Evolutionary conservation across 1,284 basidiomycete species (phyloP).

Genomic region (Ustilago hordei): DNA sequence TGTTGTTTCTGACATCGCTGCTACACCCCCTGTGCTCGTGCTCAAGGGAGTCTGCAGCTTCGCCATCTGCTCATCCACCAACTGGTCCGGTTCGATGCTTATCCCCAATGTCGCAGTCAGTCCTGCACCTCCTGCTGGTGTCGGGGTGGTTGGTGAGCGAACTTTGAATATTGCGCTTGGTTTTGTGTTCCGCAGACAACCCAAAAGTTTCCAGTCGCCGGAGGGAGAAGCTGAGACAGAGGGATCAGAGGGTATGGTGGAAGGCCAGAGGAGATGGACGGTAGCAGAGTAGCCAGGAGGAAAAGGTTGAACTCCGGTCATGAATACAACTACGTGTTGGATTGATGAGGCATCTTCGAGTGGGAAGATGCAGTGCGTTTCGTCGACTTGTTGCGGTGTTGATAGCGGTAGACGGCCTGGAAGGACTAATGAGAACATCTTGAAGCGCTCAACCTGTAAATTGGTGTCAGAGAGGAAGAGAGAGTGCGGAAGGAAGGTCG

Average conservation of each 20-base stretch:
- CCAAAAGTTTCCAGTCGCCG: slow-evolving; percentile 59
- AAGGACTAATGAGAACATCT: slow-evolving; percentile 67
- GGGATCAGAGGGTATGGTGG: not conserved
- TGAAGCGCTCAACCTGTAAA: not conserved
- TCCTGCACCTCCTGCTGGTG: not conserved
- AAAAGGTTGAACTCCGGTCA: slow-evolving; percentile 65
- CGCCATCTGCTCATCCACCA: slow-evolving; percentile 60
- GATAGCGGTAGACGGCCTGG: slow-evolving; percentile 65
- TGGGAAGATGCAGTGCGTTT: slow-evolving; percentile 64
- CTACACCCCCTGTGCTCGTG: not conserved
- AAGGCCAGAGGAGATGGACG: slow-evolving; percentile 64
- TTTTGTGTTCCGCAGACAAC: slow-evolving; percentile 62
- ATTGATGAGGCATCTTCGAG: slow-evolving; percentile 58
- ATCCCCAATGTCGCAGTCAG: slow-evolving; percentile 60
- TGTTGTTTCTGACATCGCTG: not conserved
- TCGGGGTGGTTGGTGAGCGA: slow-evolving; percentile 1
- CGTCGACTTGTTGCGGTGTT: slow-evolving; percentile 63
- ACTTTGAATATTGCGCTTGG: slow-evolving; percentile 66
- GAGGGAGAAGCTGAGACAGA: slow-evolving; percentile 39
- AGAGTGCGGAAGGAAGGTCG: not conserved
- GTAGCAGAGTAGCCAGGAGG: slow-evolving; percentile 64
- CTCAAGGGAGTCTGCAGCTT: slow-evolving; percentile 2
- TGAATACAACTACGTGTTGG: slow-evolving; percentile 66
- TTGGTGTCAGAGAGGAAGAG: not conserved
- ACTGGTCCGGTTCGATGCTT: slow-evolving; percentile 57